A percentile compares a stretch with the other conserved stretches of the same genome.
phyloP scores from a whole-genome alignment of 2,329 filamentous ascomycete genomes.

The Microdochium trichocladiopsis region DNA sequence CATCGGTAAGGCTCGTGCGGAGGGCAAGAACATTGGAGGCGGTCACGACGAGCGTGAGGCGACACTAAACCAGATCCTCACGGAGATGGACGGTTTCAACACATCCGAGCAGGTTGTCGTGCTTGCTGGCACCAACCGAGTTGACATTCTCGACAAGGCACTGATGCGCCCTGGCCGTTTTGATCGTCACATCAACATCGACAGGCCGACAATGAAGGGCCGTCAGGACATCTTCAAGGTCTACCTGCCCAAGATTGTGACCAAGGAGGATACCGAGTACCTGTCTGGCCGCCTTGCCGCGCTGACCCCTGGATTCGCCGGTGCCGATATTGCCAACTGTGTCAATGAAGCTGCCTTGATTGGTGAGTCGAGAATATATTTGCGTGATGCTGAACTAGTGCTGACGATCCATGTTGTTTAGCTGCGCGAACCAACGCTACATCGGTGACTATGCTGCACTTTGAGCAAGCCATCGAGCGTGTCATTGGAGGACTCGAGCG shows the following conservation, averaged over 20 bases:
- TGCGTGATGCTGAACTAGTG: constrained; percentile 3
- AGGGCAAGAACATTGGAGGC: constrained; percentile 70
- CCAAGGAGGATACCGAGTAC: constrained; percentile 80
- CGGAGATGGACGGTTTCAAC: constrained; percentile 99
- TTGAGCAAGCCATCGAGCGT: constrained; percentile 95
- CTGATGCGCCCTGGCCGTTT: constrained; percentile 96
- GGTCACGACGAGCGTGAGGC: constrained; percentile 97
- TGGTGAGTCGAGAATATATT: constrained; percentile 52
- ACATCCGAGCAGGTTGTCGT: constrained; percentile 95
- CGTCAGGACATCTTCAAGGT: constrained; percentile 94
- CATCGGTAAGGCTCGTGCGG: constrained; percentile 83
- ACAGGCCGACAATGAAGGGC: constrained; percentile 93
- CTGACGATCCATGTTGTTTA: constrained; percentile 37
- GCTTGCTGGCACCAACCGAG: constrained; percentile 90
- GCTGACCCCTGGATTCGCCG: constrained; percentile 91
- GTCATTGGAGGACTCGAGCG: constrained; percentile 95
- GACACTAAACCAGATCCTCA: constrained; percentile 95
- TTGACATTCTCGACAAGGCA: constrained; percentile 90
- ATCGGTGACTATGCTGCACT: constrained; percentile 80
- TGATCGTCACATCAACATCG: constrained; percentile 92
- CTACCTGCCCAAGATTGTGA: constrained; percentile 90
- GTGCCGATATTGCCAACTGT: constrained; percentile 96
- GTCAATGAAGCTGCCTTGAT: constrained; percentile 96
- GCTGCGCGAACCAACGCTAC: constrained; percentile 78
- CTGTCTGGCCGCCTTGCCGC: constrained; percentile 84